Evolutionary conservation across 345 rosid genomes (phyloP), one percentile per base, ranked within the genome.

Genomic region (Rhizophora mangle): DNA sequence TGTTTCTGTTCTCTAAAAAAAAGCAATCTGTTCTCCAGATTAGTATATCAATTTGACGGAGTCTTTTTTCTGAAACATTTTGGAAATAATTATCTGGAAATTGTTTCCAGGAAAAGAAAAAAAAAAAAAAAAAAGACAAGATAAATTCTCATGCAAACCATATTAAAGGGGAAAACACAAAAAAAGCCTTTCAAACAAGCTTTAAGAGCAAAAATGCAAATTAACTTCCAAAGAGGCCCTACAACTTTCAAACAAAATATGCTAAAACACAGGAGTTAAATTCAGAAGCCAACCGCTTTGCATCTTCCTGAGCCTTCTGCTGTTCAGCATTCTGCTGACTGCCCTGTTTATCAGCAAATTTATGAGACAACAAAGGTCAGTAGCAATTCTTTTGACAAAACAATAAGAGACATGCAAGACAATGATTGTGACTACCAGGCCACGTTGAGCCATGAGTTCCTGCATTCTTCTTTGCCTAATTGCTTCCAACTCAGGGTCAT

Each of bases 401-500:
- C 6, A 27, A 64, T 32, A 20, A 5, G 22, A 21, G 20, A 30
- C 9, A 24, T 15, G n/a, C 24, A 24, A 56, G 16, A 10, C 60
- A 56, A 6, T 10, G 60, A 71, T 49, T 9, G 34, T 16, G 36
- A 74, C 67, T 84, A 91, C 94, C 78, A 65, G 26, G 79, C 97
- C 90, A 24, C 80, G 92, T 60, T 80, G 92, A 79, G 90, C 97
- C 99, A 91, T 91, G 21, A 94, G 90, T 82, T 94, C 96, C 78
- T 85, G 98, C 98, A 94, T 94, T 75, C 97, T 88, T 81, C 92
- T 89, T 74, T 89, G 89, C 65, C 98, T 88, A 19, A 94, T 94
- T 54, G 98, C 97, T 82, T 94, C 96, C 27, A 94, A 72, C 65
- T 94, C 98, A 68, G 98, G 95, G 80, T 91, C 98, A 81, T 96